Evolutionary conservation across 768 basidiomycete genomes (phyloP), one percentile per base, ranked within the genome.

Genomic region (Tylopilus rubrobrunneus): DNA sequence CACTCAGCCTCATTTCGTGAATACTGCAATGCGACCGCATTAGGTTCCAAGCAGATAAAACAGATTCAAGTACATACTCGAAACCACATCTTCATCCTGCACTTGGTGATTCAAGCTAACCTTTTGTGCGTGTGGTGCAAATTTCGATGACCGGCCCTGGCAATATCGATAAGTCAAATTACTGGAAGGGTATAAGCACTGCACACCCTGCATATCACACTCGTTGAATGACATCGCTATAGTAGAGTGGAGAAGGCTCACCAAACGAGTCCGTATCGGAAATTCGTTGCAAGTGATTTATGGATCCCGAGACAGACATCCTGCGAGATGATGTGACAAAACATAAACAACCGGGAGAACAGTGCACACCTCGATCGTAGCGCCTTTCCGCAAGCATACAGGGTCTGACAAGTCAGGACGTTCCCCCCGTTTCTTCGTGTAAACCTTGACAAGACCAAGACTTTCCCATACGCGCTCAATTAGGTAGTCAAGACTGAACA

Each of bases 351-450:
- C 34, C 25, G 29, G 12, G 4, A 19, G 11, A 39, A 33, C 50
- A 14, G 23, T 37, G 11, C 56, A 34, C 61, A 89, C 90, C 78
- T 98, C 95, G 48, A 98, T 88, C 4, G 92, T 94, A 3, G 96
- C 92, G 0, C 96, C 97, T 67, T 83, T 87, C 55, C 96, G 80
- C 55, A 98, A 70, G 71, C 89, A 92, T 46, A 98, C 84, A 25
- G 97, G 97, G 70, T 99, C 97, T 1, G 77, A 71, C 12, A 99
- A 72, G 68, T 98, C 97, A 4, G 97, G 95, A 59, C 89, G 89
- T 29, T 79, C 89, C n/a, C 96, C 97, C 42, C 97, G 80, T 69
- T 95, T 95, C 74, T 99, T 99, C 3, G 97, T 99, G 71, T 98
- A 99, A 43, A 99, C 84, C 65, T 94, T 95, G 51, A 88, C 87